Conservation (phyloP, 768 basidiomycete species). For the Psilocybe azurescens region DNA sequence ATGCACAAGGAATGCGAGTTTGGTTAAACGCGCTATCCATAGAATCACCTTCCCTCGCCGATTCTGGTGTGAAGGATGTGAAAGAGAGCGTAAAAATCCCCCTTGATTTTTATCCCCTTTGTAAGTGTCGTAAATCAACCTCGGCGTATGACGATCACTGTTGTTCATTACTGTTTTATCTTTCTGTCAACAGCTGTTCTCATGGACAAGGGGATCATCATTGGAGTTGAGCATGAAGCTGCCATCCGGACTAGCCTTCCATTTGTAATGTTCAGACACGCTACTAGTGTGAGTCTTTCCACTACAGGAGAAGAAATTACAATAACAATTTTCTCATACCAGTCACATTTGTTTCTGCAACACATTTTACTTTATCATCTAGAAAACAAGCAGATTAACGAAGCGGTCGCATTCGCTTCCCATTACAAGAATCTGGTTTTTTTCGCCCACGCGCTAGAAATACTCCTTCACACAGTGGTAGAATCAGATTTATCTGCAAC, state of each 20-base stretch:
- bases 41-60: constrained; percentile 54
- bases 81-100: constrained; percentile 94
- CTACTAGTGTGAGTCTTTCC: constrained; percentile 72
- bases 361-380: constrained; percentile 89
- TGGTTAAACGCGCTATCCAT: constrained; percentile 97
- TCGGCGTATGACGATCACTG: no score
- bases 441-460: constrained; percentile 93
- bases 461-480: constrained; percentile 90
- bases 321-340: constrained; percentile 10
- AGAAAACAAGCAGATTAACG: constrained; percentile 60
- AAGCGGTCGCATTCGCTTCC: constrained; percentile 85
- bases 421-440: constrained; percentile 90
- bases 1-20: constrained; percentile 85
- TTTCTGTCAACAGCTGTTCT: constrained; percentile 71
- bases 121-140: constrained; percentile 47
- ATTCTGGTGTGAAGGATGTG: constrained; percentile 55
- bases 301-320: neutral
- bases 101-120: constrained; percentile 94
- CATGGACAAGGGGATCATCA: constrained; percentile 99
- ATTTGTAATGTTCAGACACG: constrained; percentile 91
- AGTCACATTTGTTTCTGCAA: constrained; percentile 95
- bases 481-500: constrained; percentile 73
- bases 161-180: constrained; percentile 2
- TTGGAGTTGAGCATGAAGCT: constrained; percentile 92
- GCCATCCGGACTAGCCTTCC: constrained; percentile 76